Percentiles rank a stretch among this genome's conserved stretches.
phyloP scores from a whole-genome alignment of 148 eudicot genomes.

The Spergularia bocconei region DNA sequence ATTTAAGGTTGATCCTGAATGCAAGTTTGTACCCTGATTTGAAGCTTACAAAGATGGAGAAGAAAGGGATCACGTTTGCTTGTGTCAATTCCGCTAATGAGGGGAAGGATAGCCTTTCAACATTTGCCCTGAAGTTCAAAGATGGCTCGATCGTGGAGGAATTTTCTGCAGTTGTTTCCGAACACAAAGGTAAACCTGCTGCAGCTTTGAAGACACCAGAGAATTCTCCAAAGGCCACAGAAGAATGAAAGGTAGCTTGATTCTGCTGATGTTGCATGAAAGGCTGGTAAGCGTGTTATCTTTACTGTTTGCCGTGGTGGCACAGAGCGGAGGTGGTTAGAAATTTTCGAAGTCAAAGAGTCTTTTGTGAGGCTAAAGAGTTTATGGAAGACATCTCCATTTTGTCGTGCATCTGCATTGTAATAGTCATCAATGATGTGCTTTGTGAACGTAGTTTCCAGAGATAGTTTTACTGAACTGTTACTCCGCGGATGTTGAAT shows the following conservation, averaged over 20 bases:
- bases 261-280: constrained; percentile 3
- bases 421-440: constrained; percentile 22
- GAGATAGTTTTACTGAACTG: neutral
- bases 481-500: constrained; percentile 13
- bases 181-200: constrained; percentile 47
- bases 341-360: constrained; percentile 5
- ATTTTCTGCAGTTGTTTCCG: constrained; percentile 56
- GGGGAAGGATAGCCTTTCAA: constrained; percentile 65
- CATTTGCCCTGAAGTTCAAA: constrained; percentile 88
- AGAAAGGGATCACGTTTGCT: constrained; percentile 88
- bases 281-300: neutral
- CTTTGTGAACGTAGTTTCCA: constrained; percentile 16
- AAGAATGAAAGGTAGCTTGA: constrained; percentile 22
- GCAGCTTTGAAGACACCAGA: constrained; percentile 58
- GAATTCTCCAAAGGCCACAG: constrained; percentile 72
- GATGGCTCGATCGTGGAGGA: constrained; percentile 69
- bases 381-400: constrained; percentile 5
- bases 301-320: constrained; percentile 6
- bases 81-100: constrained; percentile 76
- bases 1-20: constrained; percentile 79
- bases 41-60: constrained; percentile 95
- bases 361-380: constrained; percentile 3
- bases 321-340: neutral
- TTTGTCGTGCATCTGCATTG: constrained; percentile 20
- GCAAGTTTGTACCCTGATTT: constrained; percentile 79